Evolutionary conservation across 1,139 yeast species (phyloP), one percentile per base, ranked within the genome.

Genomic region (Debaryomyces fabryi): DNA sequence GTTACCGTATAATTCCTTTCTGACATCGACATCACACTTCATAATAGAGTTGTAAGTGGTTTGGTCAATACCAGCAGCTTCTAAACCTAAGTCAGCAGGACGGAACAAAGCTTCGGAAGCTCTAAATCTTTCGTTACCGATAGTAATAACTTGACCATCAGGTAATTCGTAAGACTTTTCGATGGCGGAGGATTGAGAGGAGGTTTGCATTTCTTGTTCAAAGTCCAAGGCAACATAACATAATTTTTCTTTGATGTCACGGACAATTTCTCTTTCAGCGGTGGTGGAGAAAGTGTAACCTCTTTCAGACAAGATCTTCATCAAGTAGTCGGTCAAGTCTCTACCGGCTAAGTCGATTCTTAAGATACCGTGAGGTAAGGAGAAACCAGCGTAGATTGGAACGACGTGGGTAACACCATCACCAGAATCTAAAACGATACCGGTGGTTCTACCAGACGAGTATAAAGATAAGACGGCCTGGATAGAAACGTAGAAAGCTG

Each of bases 371-470:
- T 93, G 97, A 68, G 98, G 97, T 74, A 93, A 83, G 53, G 98
- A 89, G 96, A 92, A 93, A 82, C 99, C 99, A 63, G 97, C 97
- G 81, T 93, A 93, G 72, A 93, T 93, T 76, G 99, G 99, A 59
- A 93, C 99, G 76, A 93, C 97, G 96, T 93, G 99, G 68, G 98
- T 91, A 68, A 93, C 99, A 88, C 99, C 99, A 74, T 93, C 99
- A 85, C 99, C 99, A 58, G 98, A 91, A 81, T 93, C 99, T 73
- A 93, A 85, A 60, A 93, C 99, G 69, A 93, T 92, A 90, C 99
- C 99, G 63, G 99, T 93, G 66, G 98, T 95, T 87, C 98, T 93
- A 83, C 99, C 99, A 60, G 98, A 91, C 54, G 99, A 92, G 83
- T 93, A 93, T 72, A 93, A 83, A 54, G 99, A 92, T 72, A 93